Base-by-base conservation (phyloP, 768 basidiomycete species). In the Suillus cothurnatus region DNA sequence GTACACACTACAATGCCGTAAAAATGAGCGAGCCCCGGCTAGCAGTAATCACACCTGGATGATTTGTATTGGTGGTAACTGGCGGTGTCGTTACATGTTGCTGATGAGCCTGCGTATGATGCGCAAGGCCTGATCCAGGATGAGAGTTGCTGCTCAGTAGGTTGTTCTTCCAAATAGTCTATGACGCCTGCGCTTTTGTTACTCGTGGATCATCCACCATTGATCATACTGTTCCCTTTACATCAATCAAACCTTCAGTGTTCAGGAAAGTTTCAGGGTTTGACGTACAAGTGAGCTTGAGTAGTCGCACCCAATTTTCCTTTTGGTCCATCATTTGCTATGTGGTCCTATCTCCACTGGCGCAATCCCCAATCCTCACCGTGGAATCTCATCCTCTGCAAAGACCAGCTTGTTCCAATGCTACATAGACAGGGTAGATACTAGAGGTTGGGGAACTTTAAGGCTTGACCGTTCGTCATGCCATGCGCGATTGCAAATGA, bases 351-450 rank as follows among this genome's bases (percentile, higher is more conserved):
- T 95, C 75, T 99, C 97, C 8, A 99, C 94, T 4, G 96, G 95
- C 2, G 95, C 95, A 43, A 89, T n/a, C 91, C 21, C 19, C 97
- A 99, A 71, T 97, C 96, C 76, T 95, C 93, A 19, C 97, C 96
- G 73, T 98, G 97, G 78, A 98, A 99, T 82, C 79, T 60, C 73
- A 82, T 15, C 85, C 88, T 64, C 81, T 78, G 26, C 91, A 92
- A 49, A 99, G 77, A 4, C 97, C 97, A 19, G 97, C 93, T 66
- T 96, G 81, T 72, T 96, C 92, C 70, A 98, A 77, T 26, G 97
- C 97, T 80, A 50, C 17, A 15, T 50, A 28, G 7, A 50, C 26
- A 28, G 12, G n/a, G 17, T 28, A 52, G 32, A 32, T 32, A 32
- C 9, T 9, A 6, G 8, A 28, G 7, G 47, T 7, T 8, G 6